phyloP scores from a whole-genome alignment of 805 yeast species.

The Candida peoriensis region DNA sequence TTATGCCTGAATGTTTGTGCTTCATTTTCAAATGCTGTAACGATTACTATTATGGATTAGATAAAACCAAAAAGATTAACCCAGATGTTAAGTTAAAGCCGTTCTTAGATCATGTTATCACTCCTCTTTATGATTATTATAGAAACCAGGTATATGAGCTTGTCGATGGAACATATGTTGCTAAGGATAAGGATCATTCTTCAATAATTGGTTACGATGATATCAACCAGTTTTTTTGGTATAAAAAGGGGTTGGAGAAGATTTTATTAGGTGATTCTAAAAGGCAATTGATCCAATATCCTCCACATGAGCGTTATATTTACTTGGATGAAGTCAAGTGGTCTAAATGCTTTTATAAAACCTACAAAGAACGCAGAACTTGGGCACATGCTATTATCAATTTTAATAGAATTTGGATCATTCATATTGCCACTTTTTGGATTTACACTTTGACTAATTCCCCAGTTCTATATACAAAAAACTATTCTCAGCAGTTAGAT shows the following conservation, averaged over 20 bases:
- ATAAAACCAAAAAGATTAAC: constrained; percentile 27
- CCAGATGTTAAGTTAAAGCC: constrained; percentile 28
- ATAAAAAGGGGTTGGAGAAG: constrained; percentile 59
- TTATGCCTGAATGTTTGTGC: constrained; percentile 86
- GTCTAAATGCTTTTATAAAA: constrained; percentile 65
- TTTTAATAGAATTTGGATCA: constrained; percentile 75
- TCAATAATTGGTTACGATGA: constrained; percentile 83
- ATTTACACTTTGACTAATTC: constrained; percentile 65
- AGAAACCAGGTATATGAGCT: constrained; percentile 47
- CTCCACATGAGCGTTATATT: constrained; percentile 51
- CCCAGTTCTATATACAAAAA: constrained; percentile 57
- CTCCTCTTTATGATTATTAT: constrained; percentile 66
- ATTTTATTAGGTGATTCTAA: constrained; percentile 43
- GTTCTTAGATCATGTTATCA: constrained; percentile 63
- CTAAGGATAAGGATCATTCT: constrained; percentile 59
- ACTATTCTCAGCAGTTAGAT: constrained; percentile 47
- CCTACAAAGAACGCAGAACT: constrained; percentile 67
- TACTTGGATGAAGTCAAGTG: constrained; percentile 54
- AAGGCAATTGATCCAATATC: constrained; percentile 26
- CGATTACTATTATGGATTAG: constrained; percentile 53
- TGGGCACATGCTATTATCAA: constrained; percentile 74
- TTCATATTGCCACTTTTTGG: constrained; percentile 75
- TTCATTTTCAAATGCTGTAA: constrained; percentile 79
- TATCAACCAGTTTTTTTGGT: constrained; percentile 86
- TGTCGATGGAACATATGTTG: constrained; percentile 38